These are phyloP conservation scores for Collybia sordida DNA, from an alignment of 768 basidiomycete species.

Conservation along the genomic window DNA sequence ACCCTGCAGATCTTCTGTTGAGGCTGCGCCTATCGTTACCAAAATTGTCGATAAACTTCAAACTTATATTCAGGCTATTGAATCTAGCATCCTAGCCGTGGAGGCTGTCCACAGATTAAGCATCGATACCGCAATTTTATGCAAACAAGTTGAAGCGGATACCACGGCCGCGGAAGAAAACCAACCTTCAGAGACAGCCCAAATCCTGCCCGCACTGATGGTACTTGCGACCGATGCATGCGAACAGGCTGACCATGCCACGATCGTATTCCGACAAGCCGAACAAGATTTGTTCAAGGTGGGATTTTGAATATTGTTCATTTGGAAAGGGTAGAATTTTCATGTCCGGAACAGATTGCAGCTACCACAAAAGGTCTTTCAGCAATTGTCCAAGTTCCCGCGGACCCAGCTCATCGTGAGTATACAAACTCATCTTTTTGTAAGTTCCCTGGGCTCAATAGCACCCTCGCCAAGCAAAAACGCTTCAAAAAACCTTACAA, in stretches of 20 bases:
- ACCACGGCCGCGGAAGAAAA: background rate
- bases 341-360: slow-evolving; percentile 27
- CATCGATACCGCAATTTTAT: slow-evolving; percentile 9
- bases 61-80: slow-evolving; percentile 17
- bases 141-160: slow-evolving; percentile 1
- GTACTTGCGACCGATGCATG: slow-evolving; percentile 25
- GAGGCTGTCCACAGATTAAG: slow-evolving; percentile 15
- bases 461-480: slow-evolving; percentile 20
- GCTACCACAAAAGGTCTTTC: slow-evolving; percentile 35
- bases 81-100: slow-evolving; percentile 15
- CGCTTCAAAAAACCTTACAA: slow-evolving; percentile 30
- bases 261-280: slow-evolving; percentile 27
- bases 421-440: background rate
- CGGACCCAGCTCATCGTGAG: slow-evolving; percentile 34
- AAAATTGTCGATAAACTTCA: slow-evolving; percentile 13
- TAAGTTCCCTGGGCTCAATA: background rate
- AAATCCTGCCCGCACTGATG: slow-evolving; percentile 16
- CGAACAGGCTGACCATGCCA: slow-evolving; percentile 23
- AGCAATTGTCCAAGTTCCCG: slow-evolving; percentile 29
- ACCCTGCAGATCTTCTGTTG: slow-evolving; percentile 14
- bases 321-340: background rate
- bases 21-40: slow-evolving; percentile 11
- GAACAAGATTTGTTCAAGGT: slow-evolving; percentile 38
- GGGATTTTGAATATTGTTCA: background rate
- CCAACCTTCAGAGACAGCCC: background rate